Evolutionary conservation across 768 basidiomycete species (phyloP), one percentile per base, ranked within the genome.

Genomic region (Lactarius akahatsu): DNA sequence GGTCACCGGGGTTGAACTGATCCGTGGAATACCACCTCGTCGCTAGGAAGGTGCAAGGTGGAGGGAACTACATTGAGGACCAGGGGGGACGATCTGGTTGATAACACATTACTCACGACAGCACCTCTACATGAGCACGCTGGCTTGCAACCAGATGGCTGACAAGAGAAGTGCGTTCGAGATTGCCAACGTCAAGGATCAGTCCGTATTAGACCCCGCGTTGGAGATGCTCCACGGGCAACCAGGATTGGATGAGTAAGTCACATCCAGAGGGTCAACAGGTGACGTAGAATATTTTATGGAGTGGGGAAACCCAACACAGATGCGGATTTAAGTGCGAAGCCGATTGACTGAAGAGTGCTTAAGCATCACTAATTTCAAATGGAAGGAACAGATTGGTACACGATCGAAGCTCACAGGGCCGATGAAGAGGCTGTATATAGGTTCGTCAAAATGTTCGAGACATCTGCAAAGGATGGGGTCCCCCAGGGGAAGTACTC

Each of bases 111-210:
- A 18, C 41, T 18, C 41, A 18, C 6, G 16, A 13, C 16, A 18
- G 41, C 16, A 6, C 16, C 6, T 15, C 41, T 41, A 23, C 11
- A 50, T 3, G 47, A 23, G 47, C 11, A 23, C n/a, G n/a, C 11
- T 47, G 45, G 9, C n/a, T 9, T 47, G 45, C n/a, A 23, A 47
- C 45, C 10, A 20, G 2, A 59, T 59, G 59, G 26, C 16, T n/a
- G 56, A 38, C 18, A 58, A 55, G 57, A 62, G n/a, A 36, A 34
- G 40, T 18, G 57, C 57, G 11, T 67, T 62, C 57, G 61, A 67
- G 20, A 10, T 67, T 15, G 32, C 13, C 23, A 40, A 62, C 20
- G 28, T 58, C 56, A 62, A 58, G 47, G 20, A 62, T 18, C 36
- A 20, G 34, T 45, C 50, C 18, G 54, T 67, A 10, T 2, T 67